A percentile compares a stretch with the other conserved stretches of the same genome.
These are phyloP conservation scores for Gymnopilus junonius DNA, from an alignment of 768 basidiomycete species.

Conservation along the genomic window DNA sequence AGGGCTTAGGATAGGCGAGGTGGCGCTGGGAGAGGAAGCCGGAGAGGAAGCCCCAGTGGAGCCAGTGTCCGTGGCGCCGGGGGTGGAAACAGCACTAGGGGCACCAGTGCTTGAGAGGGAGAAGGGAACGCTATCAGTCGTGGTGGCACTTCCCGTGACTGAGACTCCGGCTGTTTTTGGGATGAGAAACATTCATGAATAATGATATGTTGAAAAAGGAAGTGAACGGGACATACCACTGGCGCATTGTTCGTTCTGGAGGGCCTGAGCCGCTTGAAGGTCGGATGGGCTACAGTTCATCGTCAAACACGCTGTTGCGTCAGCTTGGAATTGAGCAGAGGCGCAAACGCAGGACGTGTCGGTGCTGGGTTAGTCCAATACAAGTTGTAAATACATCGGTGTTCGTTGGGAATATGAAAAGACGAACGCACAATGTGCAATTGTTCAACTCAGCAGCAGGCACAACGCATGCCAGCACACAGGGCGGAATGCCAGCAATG, in stretches of 20 bases:
- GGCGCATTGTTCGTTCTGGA: slow-evolving; percentile 24
- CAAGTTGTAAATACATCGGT: not conserved
- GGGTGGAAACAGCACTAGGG: not conserved
- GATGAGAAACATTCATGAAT: not conserved
- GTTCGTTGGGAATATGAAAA: not conserved
- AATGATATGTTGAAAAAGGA: not conserved
- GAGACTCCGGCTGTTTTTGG: slow-evolving; percentile 14
- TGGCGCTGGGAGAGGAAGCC: not conserved
- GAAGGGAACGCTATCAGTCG: slow-evolving; percentile 18
- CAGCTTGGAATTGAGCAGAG: slow-evolving; percentile 26
- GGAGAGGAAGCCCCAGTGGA: not conserved
- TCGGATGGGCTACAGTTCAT: slow-evolving; percentile 22
- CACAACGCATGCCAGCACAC: slow-evolving; percentile 22
- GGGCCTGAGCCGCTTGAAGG: slow-evolving; percentile 17
- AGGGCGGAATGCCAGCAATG: slow-evolving; percentile 20
- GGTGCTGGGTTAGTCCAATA: slow-evolving; percentile 14
- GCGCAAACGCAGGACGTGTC: slow-evolving; percentile 25
- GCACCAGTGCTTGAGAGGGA: slow-evolving; percentile 3
- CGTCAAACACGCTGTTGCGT: slow-evolving; percentile 23
- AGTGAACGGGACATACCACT: slow-evolving; percentile 14
- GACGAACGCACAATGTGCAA: slow-evolving; percentile 23
- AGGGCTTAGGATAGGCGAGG: slow-evolving; percentile 5
- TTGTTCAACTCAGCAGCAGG: slow-evolving; percentile 20
- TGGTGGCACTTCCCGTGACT: slow-evolving; percentile 14
- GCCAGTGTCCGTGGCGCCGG: slow-evolving; percentile 1